Base-by-base conservation (phyloP, 805 yeast species). In the Candida sakaeoensis region DNA sequence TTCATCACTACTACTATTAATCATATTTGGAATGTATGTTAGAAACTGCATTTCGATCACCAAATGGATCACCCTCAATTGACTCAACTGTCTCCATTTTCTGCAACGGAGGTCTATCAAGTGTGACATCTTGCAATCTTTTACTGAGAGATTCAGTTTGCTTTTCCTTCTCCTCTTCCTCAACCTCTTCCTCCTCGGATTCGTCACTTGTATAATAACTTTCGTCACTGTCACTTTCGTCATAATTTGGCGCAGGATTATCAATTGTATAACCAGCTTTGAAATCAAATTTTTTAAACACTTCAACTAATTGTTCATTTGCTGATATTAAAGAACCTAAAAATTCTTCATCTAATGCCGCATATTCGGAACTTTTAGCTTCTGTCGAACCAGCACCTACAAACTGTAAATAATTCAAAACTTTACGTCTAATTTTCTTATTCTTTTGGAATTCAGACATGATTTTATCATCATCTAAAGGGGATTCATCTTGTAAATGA, bases 261-360 rank as follows among this genome's bases (percentile, higher is more conserved):
- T 49, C 80, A 3, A 40, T 58, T 4, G 62, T 52, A 43, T 60
- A 63, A 1, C 73, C 74, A 59, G 65, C 67, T 59, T 59, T 53
- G 35, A 73, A 72, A 43, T 90, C 95, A 57, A 79, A 90, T 39
- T 68, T 62, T 50, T 79, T 77, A 51, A 93, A 72, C 0, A 89
- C 82, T 3, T 67, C 66, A 5, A 93, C 95, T 45, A 93, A 72
- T 57, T 87, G 90, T 52, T 93, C 99, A 57, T 93, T 93, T 33
- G 96, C 95, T 50, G 79, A 82, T 42, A 93, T 78, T 46, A 93
- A 71, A 32, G 87, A 75, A n/a, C 97, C 98, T 46, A 93, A 63
- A 45, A 80, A 84, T 53, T 87, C 95, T 47, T 90, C 97, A 43
- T 80, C 80, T 54, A 68, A 51, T 1, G 57, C 59, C 13, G 51